A percentile compares a stretch with the other conserved stretches of the same genome.
These are phyloP conservation scores for Beauveria medogensis DNA, from an alignment of 2,329 filamentous ascomycete species.

Conservation along the genomic window DNA sequence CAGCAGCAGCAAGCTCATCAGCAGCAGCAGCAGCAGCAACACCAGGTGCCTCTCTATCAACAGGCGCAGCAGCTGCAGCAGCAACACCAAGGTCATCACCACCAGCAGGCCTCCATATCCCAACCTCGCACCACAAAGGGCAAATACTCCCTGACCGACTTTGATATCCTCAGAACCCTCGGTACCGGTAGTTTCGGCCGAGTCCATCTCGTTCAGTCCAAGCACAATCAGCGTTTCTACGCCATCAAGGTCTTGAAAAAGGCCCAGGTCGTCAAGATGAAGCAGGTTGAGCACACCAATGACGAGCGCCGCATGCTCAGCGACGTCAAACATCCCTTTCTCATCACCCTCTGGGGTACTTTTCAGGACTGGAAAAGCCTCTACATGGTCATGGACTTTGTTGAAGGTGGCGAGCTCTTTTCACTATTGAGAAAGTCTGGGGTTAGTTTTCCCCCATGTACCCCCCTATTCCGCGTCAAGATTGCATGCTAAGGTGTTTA, in stretches of 20 bases:
- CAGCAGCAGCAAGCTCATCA: slow-evolving; percentile 24
- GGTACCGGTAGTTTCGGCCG: slow-evolving; percentile 95
- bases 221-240: slow-evolving; percentile 97
- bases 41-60: slow-evolving; percentile 16
- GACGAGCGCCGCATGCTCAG: slow-evolving; percentile 94
- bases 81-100: slow-evolving; percentile 18
- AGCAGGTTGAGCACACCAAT: slow-evolving; percentile 99
- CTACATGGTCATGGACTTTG: slow-evolving; percentile 99
- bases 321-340: slow-evolving; percentile 94
- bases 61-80: slow-evolving; percentile 22
- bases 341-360: slow-evolving; percentile 96
- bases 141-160: slow-evolving; percentile 91
- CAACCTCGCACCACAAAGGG: slow-evolving; percentile 74
- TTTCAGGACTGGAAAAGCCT: slow-evolving; percentile 93
- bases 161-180: slow-evolving; percentile 80
- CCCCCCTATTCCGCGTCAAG: not conserved
- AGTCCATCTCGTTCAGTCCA: slow-evolving; percentile 93
- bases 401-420: slow-evolving; percentile 95
- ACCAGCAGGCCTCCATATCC: slow-evolving; percentile 24
- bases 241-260: slow-evolving; percentile 98
- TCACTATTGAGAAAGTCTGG: slow-evolving; percentile 91
- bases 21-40: slow-evolving; percentile 17
- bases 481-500: not conserved
- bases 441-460: slow-evolving; percentile 30
- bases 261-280: slow-evolving; percentile 98